A percentile compares a stretch with the other conserved stretches of the same genome.
Evolutionary conservation across 176 grass and related monocot genomes (phyloP).

Genomic region (Echinochloa phyllopogon): DNA sequence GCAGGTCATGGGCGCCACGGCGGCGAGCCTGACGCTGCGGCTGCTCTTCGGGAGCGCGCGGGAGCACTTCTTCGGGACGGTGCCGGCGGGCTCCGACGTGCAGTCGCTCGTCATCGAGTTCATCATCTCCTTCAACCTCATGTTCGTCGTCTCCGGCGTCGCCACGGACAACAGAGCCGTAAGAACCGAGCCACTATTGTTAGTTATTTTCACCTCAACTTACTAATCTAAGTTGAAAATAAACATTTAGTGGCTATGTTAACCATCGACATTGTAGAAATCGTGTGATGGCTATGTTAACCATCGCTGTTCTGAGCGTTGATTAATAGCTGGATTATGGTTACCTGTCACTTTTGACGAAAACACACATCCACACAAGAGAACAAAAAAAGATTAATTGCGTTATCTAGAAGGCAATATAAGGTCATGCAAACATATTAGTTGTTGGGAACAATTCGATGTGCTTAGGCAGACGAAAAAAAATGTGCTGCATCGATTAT

Average conservation of each 20-base stretch:
- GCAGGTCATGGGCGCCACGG: constrained; percentile 57
- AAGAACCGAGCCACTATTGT: too few species aligned
- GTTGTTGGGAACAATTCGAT: too few species aligned
- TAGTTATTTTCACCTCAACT: background rate
- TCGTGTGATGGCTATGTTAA: background rate
- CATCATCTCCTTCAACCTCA: constrained; percentile 94
- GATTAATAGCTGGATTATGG: background rate
- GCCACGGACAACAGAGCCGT: constrained; percentile 95
- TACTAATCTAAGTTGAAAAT: background rate
- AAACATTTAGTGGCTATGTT: too few species aligned
- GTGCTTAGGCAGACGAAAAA: too few species aligned
- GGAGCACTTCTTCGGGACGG: constrained; percentile 75
- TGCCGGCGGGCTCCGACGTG: constrained; percentile 62
- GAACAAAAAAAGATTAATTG: too few species aligned
- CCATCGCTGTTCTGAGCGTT: background rate
- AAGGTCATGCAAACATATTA: too few species aligned
- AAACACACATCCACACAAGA: background rate
- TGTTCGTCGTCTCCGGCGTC: constrained; percentile 95
- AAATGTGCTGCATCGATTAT: too few species aligned
- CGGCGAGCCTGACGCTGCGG: constrained; percentile 68
- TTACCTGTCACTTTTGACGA: constrained; percentile 8
- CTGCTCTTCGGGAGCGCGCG: constrained; percentile 55
- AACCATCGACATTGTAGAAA: too few species aligned
- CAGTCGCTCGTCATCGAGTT: constrained; percentile 86
- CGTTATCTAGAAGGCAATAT: background rate